phyloP scores from a whole-genome alignment of 352 stramenopile species.

The Phytophthora palmivora region DNA sequence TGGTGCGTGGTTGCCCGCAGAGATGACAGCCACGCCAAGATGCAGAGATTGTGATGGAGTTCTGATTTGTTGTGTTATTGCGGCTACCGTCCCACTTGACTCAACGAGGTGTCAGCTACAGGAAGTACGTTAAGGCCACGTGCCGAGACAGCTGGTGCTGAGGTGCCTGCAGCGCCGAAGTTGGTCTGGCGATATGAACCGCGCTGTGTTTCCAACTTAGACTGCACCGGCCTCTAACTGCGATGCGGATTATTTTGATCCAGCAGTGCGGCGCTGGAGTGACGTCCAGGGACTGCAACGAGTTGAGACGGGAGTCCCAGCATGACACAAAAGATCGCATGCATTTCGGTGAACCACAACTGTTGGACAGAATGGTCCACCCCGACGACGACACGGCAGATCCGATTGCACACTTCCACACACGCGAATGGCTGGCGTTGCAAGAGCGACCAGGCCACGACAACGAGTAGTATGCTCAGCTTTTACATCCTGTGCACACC shows the following conservation, averaged over 20 bases:
- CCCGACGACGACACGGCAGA: conserved; percentile 22
- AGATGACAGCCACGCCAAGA: conserved; percentile 9
- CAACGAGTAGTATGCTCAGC: not conserved
- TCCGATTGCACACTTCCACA: conserved; percentile 23
- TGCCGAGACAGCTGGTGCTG: conserved; percentile 25
- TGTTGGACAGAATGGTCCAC: conserved; percentile 6
- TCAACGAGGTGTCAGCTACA: conserved; percentile 21
- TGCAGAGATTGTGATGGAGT: conserved; percentile 21
- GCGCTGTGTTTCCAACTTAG: not conserved
- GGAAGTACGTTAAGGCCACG: conserved; percentile 8
- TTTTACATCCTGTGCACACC: conserved; percentile 10
- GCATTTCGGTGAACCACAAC: conserved; percentile 20
- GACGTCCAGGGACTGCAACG: not conserved
- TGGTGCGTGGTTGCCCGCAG: not conserved
- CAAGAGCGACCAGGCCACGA: not conserved
- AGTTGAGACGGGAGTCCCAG: conserved; percentile 18
- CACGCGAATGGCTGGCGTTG: conserved; percentile 11
- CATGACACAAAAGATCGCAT: conserved; percentile 7
- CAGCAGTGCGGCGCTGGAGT: not conserved
- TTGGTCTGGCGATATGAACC: conserved; percentile 20
- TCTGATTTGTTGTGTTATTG: conserved; percentile 34
- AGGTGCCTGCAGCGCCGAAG: conserved; percentile 25
- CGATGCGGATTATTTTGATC: conserved; percentile 1
- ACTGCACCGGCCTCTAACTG: conserved; percentile 3
- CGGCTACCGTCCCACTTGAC: conserved; percentile 27